Evolutionary conservation across 192 early-diverging fungal species (phyloP).

Genomic region (Coemansia umbellata): DNA sequence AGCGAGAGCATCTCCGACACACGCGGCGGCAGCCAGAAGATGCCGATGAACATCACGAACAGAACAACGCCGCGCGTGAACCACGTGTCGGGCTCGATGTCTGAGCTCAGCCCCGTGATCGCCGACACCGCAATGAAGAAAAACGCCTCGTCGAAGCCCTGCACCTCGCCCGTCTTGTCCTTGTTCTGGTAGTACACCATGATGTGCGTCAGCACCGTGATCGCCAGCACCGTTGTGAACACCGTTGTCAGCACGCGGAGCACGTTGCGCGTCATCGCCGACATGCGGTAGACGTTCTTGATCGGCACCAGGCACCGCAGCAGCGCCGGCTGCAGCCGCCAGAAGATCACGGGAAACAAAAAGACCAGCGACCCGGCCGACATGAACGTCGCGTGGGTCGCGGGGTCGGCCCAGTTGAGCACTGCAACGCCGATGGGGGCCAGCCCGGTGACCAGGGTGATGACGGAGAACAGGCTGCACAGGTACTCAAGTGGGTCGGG

Average conservation of each 20-base stretch:
- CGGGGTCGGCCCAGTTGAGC: slow-evolving; percentile 35
- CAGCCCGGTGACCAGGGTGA: slow-evolving; percentile 56
- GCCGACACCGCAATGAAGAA: slow-evolving; percentile 58
- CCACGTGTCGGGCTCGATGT: slow-evolving; percentile 59
- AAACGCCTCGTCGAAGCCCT: slow-evolving; percentile 57
- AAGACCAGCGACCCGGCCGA: slow-evolving; percentile 53
- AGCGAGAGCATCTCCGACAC: slow-evolving; percentile 62
- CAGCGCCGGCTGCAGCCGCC: slow-evolving; percentile 60
- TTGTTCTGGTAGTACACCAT: slow-evolving; percentile 60
- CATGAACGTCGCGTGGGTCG: slow-evolving; percentile 55
- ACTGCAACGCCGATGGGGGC: slow-evolving; percentile 52
- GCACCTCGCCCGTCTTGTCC: slow-evolving; percentile 37
- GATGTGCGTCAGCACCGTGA: slow-evolving; percentile 67
- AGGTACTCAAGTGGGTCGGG: slow-evolving; percentile 52
- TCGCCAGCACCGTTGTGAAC: slow-evolving; percentile 65
- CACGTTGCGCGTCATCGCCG: slow-evolving; percentile 61
- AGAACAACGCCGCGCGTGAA: slow-evolving; percentile 56
- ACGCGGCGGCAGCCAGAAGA: slow-evolving; percentile 63
- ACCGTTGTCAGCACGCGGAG: slow-evolving; percentile 58
- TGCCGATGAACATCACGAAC: slow-evolving; percentile 70
- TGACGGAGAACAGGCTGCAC: slow-evolving; percentile 51
- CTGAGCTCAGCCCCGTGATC: slow-evolving; percentile 63
- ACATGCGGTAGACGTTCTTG: slow-evolving; percentile 58
- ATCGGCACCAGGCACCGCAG: slow-evolving; percentile 59
- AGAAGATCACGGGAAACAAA: slow-evolving; percentile 63